A percentile compares a stretch with the other conserved stretches of the same genome.
These are phyloP conservation scores for Scheffersomyces quercinus DNA, from an alignment of 1,139 yeast species.

Conservation along the genomic window DNA sequence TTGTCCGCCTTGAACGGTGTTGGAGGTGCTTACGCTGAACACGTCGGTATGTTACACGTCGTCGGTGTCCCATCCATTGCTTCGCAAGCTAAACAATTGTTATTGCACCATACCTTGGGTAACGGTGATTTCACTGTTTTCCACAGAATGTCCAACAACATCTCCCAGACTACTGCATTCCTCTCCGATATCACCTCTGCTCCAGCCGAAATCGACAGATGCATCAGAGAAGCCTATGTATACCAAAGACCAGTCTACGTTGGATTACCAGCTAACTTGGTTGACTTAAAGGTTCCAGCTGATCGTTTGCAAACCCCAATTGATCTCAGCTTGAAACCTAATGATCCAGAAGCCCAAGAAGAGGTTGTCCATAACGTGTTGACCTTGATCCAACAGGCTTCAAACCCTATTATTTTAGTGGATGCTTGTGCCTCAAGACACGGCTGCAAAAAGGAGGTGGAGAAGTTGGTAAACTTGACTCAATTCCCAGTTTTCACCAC, in stretches of 20 bases:
- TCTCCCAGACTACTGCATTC: slow-evolving; percentile 33
- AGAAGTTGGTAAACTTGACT: slow-evolving; percentile 29
- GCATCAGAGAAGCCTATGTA: slow-evolving; percentile 36
- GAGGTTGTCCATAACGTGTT: slow-evolving; percentile 33
- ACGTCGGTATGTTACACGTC: slow-evolving; percentile 55
- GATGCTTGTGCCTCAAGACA: slow-evolving; percentile 43
- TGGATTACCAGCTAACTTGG: slow-evolving; percentile 41
- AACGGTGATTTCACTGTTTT: slow-evolving; percentile 84
- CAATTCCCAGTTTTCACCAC: slow-evolving; percentile 24
- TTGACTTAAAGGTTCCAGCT: slow-evolving; percentile 34
- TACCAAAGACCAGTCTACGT: slow-evolving; percentile 41
- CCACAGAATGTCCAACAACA: slow-evolving; percentile 56
- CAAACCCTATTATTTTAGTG: slow-evolving; percentile 34
- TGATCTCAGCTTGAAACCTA: slow-evolving; percentile 28
- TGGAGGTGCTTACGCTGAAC: slow-evolving; percentile 62
- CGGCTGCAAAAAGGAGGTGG: slow-evolving; percentile 31
- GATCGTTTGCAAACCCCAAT: slow-evolving; percentile 31
- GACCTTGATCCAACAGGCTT: slow-evolving; percentile 26
- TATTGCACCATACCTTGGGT: slow-evolving; percentile 68
- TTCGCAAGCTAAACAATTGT: slow-evolving; percentile 60
- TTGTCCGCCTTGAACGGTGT: slow-evolving; percentile 58
- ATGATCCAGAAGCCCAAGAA: slow-evolving; percentile 30
- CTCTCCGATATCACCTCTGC: slow-evolving; percentile 31
- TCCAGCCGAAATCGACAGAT: slow-evolving; percentile 35
- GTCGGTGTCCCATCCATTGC: slow-evolving; percentile 61